Evolutionary conservation across 805 yeast genomes (phyloP).

Genomic region (Starmera amethionina): DNA sequence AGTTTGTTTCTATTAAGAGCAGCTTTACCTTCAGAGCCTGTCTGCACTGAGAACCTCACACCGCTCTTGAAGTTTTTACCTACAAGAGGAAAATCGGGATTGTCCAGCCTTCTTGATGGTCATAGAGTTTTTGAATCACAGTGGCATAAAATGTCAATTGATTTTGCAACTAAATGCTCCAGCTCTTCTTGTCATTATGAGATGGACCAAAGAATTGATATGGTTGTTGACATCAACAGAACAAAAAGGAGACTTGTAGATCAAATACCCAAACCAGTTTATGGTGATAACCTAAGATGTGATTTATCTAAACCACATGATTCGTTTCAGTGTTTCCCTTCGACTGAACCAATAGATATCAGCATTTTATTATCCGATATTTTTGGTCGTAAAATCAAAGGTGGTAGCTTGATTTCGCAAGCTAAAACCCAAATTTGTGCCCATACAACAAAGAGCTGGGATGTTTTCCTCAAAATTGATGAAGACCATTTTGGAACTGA

Average conservation of each 20-base stretch:
- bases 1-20: conserved; percentile 59
- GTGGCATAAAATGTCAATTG: conserved; percentile 93
- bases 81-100: conserved; percentile 84
- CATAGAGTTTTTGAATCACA: conserved; percentile 82
- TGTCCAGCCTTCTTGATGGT: conserved; percentile 79
- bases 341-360: conserved; percentile 37
- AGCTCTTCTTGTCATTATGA: conserved; percentile 34
- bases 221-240: conserved; percentile 63
- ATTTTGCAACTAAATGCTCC: conserved; percentile 50
- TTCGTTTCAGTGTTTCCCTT: conserved; percentile 71
- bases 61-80: conserved; percentile 88
- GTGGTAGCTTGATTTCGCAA: conserved; percentile 51
- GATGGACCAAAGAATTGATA: conserved; percentile 59
- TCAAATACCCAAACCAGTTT: conserved; percentile 75
- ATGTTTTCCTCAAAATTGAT: conserved; percentile 22
- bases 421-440: conserved; percentile 34
- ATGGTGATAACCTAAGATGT: conserved; percentile 65
- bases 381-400: conserved; percentile 60
- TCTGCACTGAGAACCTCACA: conserved; percentile 93
- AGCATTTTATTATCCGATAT: conserved; percentile 49
- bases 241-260: conserved; percentile 49
- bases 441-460: conserved; percentile 39
- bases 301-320: conserved; percentile 52
- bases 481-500: conserved; percentile 21
- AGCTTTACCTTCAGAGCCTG: conserved; percentile 88